Percentiles rank a stretch among this genome's conserved stretches.
phyloP scores from a whole-genome alignment of 805 yeast species.

The Pichia ethanolica region DNA sequence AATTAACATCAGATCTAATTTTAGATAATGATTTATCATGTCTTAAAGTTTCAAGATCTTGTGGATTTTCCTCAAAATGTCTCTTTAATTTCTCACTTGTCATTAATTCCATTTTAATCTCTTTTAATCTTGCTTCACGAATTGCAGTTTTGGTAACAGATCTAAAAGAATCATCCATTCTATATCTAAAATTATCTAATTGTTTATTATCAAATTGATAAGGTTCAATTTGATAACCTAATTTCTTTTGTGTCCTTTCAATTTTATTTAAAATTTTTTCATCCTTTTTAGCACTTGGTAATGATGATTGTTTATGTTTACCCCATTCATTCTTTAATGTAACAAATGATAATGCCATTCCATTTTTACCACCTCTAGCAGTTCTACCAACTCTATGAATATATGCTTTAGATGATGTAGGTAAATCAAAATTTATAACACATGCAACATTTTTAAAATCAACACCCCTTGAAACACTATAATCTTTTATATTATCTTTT shows the following conservation, averaged over 20 bases:
- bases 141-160: slow-evolving; percentile 85
- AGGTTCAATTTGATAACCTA: slow-evolving; percentile 73
- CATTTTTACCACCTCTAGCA: slow-evolving; percentile 94
- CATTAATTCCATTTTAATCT: slow-evolving; percentile 77
- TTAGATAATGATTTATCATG: slow-evolving; percentile 89
- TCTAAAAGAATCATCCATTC: slow-evolving; percentile 95
- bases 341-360: slow-evolving; percentile 90
- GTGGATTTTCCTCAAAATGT: slow-evolving; percentile 96
- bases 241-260: slow-evolving; percentile 63
- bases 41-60: slow-evolving; percentile 78
- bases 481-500: slow-evolving; percentile 46
- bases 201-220: slow-evolving; percentile 88
- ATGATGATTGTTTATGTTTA: slow-evolving; percentile 74
- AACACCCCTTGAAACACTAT: slow-evolving; percentile 94
- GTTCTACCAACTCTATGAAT: slow-evolving; percentile 95
- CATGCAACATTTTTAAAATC: slow-evolving; percentile 96
- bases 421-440: slow-evolving; percentile 91
- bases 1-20: slow-evolving; percentile 71
- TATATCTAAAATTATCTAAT: slow-evolving; percentile 90
- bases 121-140: slow-evolving; percentile 89
- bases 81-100: slow-evolving; percentile 86
- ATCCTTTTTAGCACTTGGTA: slow-evolving; percentile 67
- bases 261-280: slow-evolving; percentile 79
- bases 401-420: slow-evolving; percentile 81
- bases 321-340: slow-evolving; percentile 80